Base-by-base conservation (phyloP, 371 early-diverging fungal species). In the Blakeslea trispora region DNA sequence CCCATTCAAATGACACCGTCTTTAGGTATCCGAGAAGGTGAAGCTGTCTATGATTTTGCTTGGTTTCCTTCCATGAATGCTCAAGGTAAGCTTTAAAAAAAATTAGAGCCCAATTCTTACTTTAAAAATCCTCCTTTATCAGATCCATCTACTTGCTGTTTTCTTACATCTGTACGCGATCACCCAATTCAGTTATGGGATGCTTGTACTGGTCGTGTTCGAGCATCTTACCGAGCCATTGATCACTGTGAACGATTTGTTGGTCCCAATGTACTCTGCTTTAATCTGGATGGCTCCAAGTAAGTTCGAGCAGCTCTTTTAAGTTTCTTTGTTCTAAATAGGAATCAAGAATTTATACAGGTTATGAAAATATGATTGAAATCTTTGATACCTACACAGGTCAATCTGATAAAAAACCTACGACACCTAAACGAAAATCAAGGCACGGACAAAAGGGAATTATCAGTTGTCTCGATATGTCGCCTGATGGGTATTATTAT, bases 151-250 rank as follows among this genome's bases (percentile, higher is more conserved):
- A 81, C 87, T 8, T 87, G 84, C 57, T 85, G 85, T 46, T 83
- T 90, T 32, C 19, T 88, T 9, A 77, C 84, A 0, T 83, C 85
- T 28, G 81, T 81, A 7, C 71, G 86, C 32, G 89, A 88, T 55
- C 87, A 88, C 47, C 89, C 90, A 3, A 70, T 90, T 11, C 86
- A 78, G 35, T 53, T 90, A 24, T 88, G 90, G 89, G 88, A 90
- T 55, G 80, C 82, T 0, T 77, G 60, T 41, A 77, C 86, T 19
- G 87, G 86, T 6, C 66, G 77, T 52, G 84, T 83, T 1, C 64
- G 85, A 13, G 77, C 82, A 31, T 85, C 85, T 5, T 89, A 88
- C 57, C 61, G 75, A 14, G 77, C 81, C 0, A 72, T 83, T 28
- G 86, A 89, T 56, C 87, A 86, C 50, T 74, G 82, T 6, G 90